Evolutionary conservation across 2,329 filamentous ascomycete genomes (phyloP).

Genomic region (Botrytis medusae): DNA sequence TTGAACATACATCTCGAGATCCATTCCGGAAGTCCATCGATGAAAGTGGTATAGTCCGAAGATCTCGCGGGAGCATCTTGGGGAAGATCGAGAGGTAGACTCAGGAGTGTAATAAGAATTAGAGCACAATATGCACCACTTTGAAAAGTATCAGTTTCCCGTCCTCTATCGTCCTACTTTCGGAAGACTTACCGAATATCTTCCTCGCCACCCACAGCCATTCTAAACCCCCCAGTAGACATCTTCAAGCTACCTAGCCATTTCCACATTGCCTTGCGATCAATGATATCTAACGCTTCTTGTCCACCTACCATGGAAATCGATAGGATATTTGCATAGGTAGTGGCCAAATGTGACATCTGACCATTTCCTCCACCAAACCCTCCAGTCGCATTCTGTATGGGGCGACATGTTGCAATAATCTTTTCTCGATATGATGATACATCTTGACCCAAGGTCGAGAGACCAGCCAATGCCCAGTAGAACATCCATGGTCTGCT

Average conservation of each 20-base stretch:
- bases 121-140: constrained; percentile 92
- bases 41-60: constrained; percentile 63
- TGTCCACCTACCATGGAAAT: constrained; percentile 76
- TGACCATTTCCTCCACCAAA: constrained; percentile 96
- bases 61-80: constrained; percentile 66
- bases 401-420: constrained; percentile 70
- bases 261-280: constrained; percentile 84
- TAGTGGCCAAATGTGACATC: constrained; percentile 81
- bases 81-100: constrained; percentile 78
- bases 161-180: not conserved
- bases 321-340: constrained; percentile 80
- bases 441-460: constrained; percentile 73
- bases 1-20: constrained; percentile 69
- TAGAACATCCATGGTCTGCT: constrained; percentile 93
- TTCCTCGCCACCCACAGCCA: constrained; percentile 83
- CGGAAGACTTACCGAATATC: constrained; percentile 70
- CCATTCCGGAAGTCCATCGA: constrained; percentile 75
- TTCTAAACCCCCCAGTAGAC: constrained; percentile 82
- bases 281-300: constrained; percentile 71
- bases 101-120: constrained; percentile 78
- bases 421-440: constrained; percentile 65
- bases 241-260: constrained; percentile 89
- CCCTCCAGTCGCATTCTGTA: constrained; percentile 81
- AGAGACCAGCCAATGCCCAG: constrained; percentile 79
- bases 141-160: constrained; percentile 32